These are phyloP conservation scores for Nothomitra cinnamomea DNA, from an alignment of 2,329 filamentous ascomycete species.

Conservation along the genomic window DNA sequence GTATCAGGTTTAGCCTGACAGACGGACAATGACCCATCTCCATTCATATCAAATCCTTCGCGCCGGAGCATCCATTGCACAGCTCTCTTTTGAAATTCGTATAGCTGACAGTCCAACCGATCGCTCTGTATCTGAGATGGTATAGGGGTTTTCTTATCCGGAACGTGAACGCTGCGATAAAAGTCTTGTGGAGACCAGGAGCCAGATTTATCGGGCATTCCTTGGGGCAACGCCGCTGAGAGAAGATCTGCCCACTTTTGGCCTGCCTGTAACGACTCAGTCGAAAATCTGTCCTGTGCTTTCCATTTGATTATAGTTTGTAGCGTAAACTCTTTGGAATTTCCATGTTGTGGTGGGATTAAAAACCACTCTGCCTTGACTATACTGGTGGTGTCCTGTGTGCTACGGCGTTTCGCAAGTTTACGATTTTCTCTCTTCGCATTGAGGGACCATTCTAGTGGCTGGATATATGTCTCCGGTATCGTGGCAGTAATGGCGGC, in stretches of 20 bases:
- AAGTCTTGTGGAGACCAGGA: slow-evolving; percentile 39
- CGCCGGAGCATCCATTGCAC: slow-evolving; percentile 28
- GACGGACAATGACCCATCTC: slow-evolving; percentile 14
- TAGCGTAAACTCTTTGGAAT: background rate
- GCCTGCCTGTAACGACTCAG: background rate
- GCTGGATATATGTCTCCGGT: background rate
- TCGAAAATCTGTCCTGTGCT: background rate
- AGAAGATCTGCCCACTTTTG: background rate
- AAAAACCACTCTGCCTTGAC: background rate
- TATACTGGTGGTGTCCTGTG: no score
- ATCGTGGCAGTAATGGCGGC: background rate
- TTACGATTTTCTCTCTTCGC: background rate
- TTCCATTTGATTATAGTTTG: slow-evolving; percentile 1
- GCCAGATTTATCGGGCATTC: background rate
- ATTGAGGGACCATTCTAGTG: background rate
- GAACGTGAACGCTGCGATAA: slow-evolving; percentile 51
- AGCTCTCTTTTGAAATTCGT: slow-evolving; percentile 30
- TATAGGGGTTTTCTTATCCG: slow-evolving; percentile 40
- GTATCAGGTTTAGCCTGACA: slow-evolving; percentile 11
- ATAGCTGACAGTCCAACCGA: slow-evolving; percentile 23
- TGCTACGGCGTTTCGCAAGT: background rate
- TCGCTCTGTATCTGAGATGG: slow-evolving; percentile 53
- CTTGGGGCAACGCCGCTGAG: background rate
- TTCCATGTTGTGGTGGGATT: background rate
- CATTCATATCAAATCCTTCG: slow-evolving; percentile 23